Conservation (phyloP, 2,329 filamentous ascomycete genomes). For the Botrytis squamosa region DNA sequence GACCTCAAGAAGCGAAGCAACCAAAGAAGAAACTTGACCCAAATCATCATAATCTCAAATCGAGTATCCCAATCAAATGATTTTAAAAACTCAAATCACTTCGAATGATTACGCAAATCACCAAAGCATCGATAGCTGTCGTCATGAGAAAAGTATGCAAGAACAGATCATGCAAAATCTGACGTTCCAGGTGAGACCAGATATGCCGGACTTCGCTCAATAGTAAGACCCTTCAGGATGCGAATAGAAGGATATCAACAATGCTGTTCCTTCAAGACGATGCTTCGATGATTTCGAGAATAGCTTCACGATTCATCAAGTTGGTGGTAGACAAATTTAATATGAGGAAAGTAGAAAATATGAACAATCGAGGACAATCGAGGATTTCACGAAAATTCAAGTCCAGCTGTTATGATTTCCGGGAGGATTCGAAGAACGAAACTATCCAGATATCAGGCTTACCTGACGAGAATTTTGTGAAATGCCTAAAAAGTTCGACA, state of each 20-base stretch:
- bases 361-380: not conserved
- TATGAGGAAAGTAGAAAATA: conserved; percentile 1
- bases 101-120: not conserved
- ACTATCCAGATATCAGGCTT: not conserved
- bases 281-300: conserved; percentile 11
- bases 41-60: conserved; percentile 17
- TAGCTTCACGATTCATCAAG: conserved; percentile 24
- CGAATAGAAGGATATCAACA: conserved; percentile 12
- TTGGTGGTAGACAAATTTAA: conserved; percentile 1
- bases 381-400: not conserved
- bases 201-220: not conserved
- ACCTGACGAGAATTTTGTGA: not conserved
- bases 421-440: not conserved
- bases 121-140: not conserved
- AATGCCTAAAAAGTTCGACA: conserved; percentile 1
- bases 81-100: not conserved
- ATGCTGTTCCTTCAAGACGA: conserved; percentile 20
- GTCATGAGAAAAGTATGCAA: conserved; percentile 18
- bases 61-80: conserved; percentile 3
- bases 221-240: conserved; percentile 3
- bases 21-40: conserved; percentile 16
- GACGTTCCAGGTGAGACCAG: not conserved
- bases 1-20: conserved; percentile 11
- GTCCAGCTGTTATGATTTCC: not conserved
- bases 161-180: not conserved